Percentiles rank a stretch among this genome's conserved stretches.
These are phyloP conservation scores for Alliaria petiolata DNA, from an alignment of 345 rosid genomes.

Conservation along the genomic window DNA sequence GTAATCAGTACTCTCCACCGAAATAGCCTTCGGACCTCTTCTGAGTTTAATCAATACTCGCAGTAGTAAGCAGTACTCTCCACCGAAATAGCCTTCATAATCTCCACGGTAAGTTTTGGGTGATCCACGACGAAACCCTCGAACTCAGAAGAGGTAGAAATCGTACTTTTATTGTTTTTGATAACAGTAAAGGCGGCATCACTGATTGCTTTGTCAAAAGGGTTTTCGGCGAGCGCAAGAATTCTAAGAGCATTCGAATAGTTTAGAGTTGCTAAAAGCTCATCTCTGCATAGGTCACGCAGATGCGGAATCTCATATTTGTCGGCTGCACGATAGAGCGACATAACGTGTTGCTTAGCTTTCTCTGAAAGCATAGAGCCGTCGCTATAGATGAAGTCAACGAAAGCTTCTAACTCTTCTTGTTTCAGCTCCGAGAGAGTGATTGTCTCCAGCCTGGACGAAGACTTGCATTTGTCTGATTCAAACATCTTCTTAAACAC, in stretches of 20 bases:
- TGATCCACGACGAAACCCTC: too few relatives aligned
- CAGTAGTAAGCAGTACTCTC: too few relatives aligned
- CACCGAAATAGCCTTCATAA: too few relatives aligned
- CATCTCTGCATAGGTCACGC: background rate
- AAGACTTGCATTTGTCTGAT: background rate
- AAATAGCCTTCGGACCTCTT: too few relatives aligned
- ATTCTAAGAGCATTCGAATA: background rate
- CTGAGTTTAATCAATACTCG: too few relatives aligned
- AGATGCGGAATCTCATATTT: background rate
- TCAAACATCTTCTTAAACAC: conserved; percentile 6
- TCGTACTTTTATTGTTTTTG: too few relatives aligned
- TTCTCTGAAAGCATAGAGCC: background rate
- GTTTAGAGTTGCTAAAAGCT: background rate
- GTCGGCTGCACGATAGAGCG: background rate
- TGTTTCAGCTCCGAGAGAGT: background rate
- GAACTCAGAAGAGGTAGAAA: too few relatives aligned
- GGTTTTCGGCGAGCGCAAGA: too few relatives aligned
- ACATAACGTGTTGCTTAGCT: background rate
- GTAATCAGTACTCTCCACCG: too few relatives aligned
- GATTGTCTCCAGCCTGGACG: background rate
- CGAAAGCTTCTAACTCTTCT: background rate
- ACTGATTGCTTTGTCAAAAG: too few relatives aligned
- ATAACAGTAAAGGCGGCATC: too few relatives aligned
- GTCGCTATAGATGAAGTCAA: background rate
- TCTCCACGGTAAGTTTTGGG: too few relatives aligned